Evolutionary conservation across 208 protist species (phyloP), one percentile per base, ranked within the genome.

Genomic region (Tritrichomonas foetus): DNA sequence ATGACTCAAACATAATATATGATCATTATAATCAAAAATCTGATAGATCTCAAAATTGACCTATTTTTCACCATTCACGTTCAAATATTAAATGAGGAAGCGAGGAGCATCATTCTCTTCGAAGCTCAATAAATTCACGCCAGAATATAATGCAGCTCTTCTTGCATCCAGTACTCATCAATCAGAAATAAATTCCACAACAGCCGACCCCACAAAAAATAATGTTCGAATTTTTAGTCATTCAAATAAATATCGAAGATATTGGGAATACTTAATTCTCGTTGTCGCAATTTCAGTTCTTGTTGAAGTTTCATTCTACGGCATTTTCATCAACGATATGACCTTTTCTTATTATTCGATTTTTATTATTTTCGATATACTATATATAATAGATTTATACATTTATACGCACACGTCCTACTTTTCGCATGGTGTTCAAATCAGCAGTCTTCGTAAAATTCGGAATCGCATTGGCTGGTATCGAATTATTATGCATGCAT

Each of bases 201-300:
- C n/a, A n/a, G n/a, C n/a, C n/a, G n/a, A n/a, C 53, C 53, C 16
- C 5, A 22, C 53, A 61, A 61, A 61, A 5, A 61, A 61, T 16
- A 16, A 61, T 61, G 5, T 61, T 61, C 53, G 53, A 16, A 61
- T 16, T 61, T 82, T 82, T 20, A n/a, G 47, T 39, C 78, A 89
- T 57, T 89, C 41, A 16, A 33, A 53, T 22, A 57, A n/a, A 57
- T 39, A 8, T 20, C 44, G 78, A 20, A 53, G 78, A 57, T 20
- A 57, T 27, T 89, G 78, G 78, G 78, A 89, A 89, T 89, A 89
- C 30, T 14, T 89, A 57, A 53, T 89, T 89, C 57, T 89, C 20
- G 39, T 89, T n/a, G 78, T 57, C 39, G 53, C 47, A 20, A 27
- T 47, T 9, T 61, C 41, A 57, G 13, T 47, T 57, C 41, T 82